Percentiles rank a stretch among this genome's conserved stretches.
Conservation (phyloP, 352 stramenopile genomes). For the Phytophthora chlamydospora region DNA sequence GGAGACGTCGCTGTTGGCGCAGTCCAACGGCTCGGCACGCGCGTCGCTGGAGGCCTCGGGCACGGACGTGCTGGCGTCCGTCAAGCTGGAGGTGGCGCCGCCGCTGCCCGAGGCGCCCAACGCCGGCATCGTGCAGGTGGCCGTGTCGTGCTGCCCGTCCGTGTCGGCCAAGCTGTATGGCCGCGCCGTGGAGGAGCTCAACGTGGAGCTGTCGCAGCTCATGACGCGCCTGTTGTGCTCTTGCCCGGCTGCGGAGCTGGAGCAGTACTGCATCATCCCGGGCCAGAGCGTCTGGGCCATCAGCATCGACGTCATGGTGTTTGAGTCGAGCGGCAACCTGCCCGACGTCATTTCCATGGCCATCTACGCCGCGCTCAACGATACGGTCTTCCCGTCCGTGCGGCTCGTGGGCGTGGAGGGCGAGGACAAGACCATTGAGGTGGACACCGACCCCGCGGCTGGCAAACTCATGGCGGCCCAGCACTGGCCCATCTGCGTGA, state of each 20-base stretch:
- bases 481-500: conserved; percentile 77
- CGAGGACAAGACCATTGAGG: conserved; percentile 79
- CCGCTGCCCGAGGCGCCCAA: conserved; percentile 53
- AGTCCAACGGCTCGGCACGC: conserved; percentile 81
- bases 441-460: conserved; percentile 71
- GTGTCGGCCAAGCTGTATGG: conserved; percentile 77
- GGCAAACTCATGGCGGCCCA: conserved; percentile 58
- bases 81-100: conserved; percentile 76
- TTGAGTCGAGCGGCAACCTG: conserved; percentile 79
- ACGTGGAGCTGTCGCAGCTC: conserved; percentile 80
- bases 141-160: conserved; percentile 72
- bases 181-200: conserved; percentile 74
- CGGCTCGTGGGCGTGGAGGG: conserved; percentile 72
- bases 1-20: conserved; percentile 73
- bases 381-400: conserved; percentile 80
- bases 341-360: conserved; percentile 80
- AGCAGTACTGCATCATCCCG: conserved; percentile 70
- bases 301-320: conserved; percentile 79
- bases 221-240: conserved; percentile 74
- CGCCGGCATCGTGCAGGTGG: conserved; percentile 57
- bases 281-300: conserved; percentile 79
- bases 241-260: conserved; percentile 54
- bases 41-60: conserved; percentile 67
- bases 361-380: conserved; percentile 80
- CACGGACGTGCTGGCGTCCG: conserved; percentile 78